Base-by-base conservation (phyloP, 2,329 filamentous ascomycete genomes). In the Fusarium secorum region DNA sequence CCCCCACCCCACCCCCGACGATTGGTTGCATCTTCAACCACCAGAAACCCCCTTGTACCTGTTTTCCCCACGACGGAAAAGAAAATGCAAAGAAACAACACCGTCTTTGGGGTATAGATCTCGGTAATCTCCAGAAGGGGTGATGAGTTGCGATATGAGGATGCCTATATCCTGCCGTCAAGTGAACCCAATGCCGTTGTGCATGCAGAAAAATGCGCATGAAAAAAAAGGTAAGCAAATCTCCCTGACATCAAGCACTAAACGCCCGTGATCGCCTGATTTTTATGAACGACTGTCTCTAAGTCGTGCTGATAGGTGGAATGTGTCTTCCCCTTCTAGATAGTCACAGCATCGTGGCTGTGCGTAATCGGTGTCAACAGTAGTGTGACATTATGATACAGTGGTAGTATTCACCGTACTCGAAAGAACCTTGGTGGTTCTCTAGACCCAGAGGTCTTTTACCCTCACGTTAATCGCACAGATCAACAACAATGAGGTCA, bases 51-150 rank as follows among this genome's bases (percentile, higher is more conserved):
- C 56, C 44, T 42, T 52, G 33, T 59, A 26, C 59, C 26, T 44
- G 22, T 44, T 53, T 51, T 52, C 41, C 63, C 63, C 64, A 56
- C 41, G n/a, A 38, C 13, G 41, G 48, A 62, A 66, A 60, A 46
- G 38, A 56, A 65, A 69, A 59, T 52, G 49, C 61, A 71, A 62
- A 69, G 56, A 62, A 66, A 65, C 42, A 51, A 66, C 59, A 33
- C 30, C 54, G 38, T 57, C 46, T 54, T 22, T 11, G 24, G 32
- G n/a, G 41, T 41, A 28, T 57, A 66, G 17, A 61, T 70, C 39
- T 66, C 38, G 20, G 20, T 46, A 35, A 57, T 69, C 66, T 64
- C 65, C 59, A 65, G 59, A 68, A 69, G 53, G 52, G 65, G 49
- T 32, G 22, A 18, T 36, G 61, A 41, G 35, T 45, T 65, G 64